phyloP scores from a whole-genome alignment of 2,329 filamentous ascomycete species.

The Clonostachys rhizophaga region DNA sequence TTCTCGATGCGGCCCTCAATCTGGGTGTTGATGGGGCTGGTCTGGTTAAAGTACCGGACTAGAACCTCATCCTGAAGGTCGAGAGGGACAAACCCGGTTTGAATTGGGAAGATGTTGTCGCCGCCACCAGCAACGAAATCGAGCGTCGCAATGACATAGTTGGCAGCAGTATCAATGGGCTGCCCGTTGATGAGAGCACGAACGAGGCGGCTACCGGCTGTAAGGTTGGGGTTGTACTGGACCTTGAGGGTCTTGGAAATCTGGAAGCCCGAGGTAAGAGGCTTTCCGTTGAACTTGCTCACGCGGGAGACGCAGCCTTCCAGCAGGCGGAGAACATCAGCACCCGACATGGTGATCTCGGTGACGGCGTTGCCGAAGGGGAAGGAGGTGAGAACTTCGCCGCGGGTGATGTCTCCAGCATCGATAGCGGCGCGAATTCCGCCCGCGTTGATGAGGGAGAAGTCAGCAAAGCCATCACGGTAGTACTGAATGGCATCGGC shows the following conservation, averaged over 20 bases:
- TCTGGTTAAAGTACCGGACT: slow-evolving; percentile 27
- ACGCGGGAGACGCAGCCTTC: slow-evolving; percentile 52
- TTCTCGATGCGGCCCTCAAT: too few relatives aligned
- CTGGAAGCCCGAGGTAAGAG: slow-evolving; percentile 56
- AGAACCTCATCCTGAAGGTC: slow-evolving; percentile 52
- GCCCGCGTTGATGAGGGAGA: slow-evolving; percentile 60
- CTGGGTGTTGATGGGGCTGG: too few relatives aligned
- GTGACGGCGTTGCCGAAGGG: slow-evolving; percentile 63
- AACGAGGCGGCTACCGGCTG: slow-evolving; percentile 44
- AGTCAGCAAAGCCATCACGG: slow-evolving; percentile 45
- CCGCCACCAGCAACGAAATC: slow-evolving; percentile 60
- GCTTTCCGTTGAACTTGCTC: slow-evolving; percentile 47
- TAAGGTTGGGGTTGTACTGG: slow-evolving; percentile 48
- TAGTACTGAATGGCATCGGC: slow-evolving; percentile 58
- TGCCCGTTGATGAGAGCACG: slow-evolving; percentile 43
- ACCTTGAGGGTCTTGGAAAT: slow-evolving; percentile 52
- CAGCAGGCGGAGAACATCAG: slow-evolving; percentile 49
- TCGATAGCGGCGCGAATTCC: slow-evolving; percentile 62
- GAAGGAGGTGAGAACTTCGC: slow-evolving; percentile 59
- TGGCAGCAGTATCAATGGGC: slow-evolving; percentile 33
- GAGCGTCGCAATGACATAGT: slow-evolving; percentile 56
- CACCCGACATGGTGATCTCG: slow-evolving; percentile 49
- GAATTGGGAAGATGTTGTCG: slow-evolving; percentile 51
- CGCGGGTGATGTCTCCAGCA: slow-evolving; percentile 56
- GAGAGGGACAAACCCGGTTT: slow-evolving; percentile 33